Conservation (phyloP, 495 filamentous ascomycete species). For the Chaetomium tenue region DNA sequence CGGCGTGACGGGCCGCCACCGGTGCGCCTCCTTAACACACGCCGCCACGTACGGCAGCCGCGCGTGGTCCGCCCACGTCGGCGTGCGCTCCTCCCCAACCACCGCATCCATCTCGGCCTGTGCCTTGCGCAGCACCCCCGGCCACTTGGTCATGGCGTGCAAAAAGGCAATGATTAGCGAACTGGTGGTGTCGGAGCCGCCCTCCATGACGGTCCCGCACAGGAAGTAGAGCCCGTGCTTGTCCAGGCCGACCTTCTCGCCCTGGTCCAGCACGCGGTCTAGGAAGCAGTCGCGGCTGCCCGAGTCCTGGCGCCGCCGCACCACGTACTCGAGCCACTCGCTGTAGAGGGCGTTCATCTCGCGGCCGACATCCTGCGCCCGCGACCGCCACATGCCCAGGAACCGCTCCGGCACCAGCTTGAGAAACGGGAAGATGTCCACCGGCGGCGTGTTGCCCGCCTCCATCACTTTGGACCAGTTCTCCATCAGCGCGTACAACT, state of each 20-base stretch:
- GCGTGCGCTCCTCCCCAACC: slow-evolving; percentile 2
- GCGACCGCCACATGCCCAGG: slow-evolving; percentile 11
- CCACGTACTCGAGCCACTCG: slow-evolving; percentile 7
- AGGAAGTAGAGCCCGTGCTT: slow-evolving; percentile 7
- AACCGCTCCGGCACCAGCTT: slow-evolving; percentile 1
- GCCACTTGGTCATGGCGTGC: slow-evolving; percentile 12
- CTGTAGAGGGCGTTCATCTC: slow-evolving; percentile 9
- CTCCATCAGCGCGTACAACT: slow-evolving; percentile 8
- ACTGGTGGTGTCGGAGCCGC: slow-evolving; percentile 10
- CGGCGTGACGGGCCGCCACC: slow-evolving; percentile 9
- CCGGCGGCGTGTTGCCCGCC: slow-evolving; percentile 4
- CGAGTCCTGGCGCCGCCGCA: slow-evolving; percentile 1
- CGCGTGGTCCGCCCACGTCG: slow-evolving; percentile 7
- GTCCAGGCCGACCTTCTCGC: neutral
- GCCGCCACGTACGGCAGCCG: slow-evolving; percentile 1
- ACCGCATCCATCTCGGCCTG: slow-evolving; percentile 6
- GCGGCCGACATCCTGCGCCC: neutral
- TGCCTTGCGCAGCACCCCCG: neutral
- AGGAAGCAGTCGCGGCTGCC: slow-evolving; percentile 11
- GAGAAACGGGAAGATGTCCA: slow-evolving; percentile 7
- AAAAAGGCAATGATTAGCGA: neutral
- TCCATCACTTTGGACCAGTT: slow-evolving; percentile 12
- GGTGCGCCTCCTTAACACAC: slow-evolving; percentile 11
- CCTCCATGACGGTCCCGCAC: slow-evolving; percentile 4
- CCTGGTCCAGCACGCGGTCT: neutral